These are phyloP conservation scores for Zelopaecilomyces penicillatus DNA, from an alignment of 2,329 filamentous ascomycete genomes.

Conservation along the genomic window DNA sequence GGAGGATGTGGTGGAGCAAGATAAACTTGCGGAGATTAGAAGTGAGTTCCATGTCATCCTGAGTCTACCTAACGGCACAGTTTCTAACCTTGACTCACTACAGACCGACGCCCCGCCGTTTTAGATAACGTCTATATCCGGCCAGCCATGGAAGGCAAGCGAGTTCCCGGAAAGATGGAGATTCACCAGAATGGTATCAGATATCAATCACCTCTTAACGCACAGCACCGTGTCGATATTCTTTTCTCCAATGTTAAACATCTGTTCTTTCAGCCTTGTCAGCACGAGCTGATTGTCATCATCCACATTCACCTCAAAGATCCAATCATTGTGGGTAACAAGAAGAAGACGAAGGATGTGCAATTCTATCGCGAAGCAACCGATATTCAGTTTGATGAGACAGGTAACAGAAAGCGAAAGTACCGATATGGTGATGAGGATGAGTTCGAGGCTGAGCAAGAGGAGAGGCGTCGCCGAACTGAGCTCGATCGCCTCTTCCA, in stretches of 20 bases:
- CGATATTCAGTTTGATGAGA: slow-evolving; percentile 98
- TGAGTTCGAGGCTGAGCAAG: slow-evolving; percentile 96
- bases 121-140: slow-evolving; percentile 94
- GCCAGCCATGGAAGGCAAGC: slow-evolving; percentile 92
- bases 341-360: slow-evolving; percentile 96
- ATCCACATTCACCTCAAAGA: slow-evolving; percentile 98
- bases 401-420: slow-evolving; percentile 93
- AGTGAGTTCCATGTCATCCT: slow-evolving; percentile 44
- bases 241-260: slow-evolving; percentile 98
- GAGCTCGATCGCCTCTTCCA: slow-evolving; percentile 95
- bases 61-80: background rate
- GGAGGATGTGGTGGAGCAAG: slow-evolving; percentile 98
- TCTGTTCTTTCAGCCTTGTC: slow-evolving; percentile 96
- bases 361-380: slow-evolving; percentile 98
- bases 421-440: slow-evolving; percentile 97
- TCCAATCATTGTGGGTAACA: slow-evolving; percentile 93
- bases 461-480: slow-evolving; percentile 84
- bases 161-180: slow-evolving; percentile 89
- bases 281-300: slow-evolving; percentile 92
- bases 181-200: slow-evolving; percentile 99
- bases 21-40: slow-evolving; percentile 90
- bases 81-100: slow-evolving; percentile 29
- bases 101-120: slow-evolving; percentile 79
- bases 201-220: slow-evolving; percentile 74
- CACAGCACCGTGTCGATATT: slow-evolving; percentile 79